Base-by-base conservation (phyloP, 805 yeast genomes). In the Metschnikowia bowlesiae region DNA sequence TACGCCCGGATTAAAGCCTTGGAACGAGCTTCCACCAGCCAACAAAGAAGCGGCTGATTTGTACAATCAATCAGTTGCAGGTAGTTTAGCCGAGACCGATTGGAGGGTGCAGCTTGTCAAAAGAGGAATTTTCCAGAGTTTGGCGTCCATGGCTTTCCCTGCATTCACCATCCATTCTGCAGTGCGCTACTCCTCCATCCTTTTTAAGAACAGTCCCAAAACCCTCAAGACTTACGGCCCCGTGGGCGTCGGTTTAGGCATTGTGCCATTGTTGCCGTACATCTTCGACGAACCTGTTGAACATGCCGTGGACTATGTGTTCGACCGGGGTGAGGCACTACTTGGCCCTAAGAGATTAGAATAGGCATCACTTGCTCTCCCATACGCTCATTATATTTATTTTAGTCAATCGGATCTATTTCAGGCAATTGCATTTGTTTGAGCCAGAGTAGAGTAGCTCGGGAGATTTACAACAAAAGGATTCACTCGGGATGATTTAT, bases 101-200 rank as follows among this genome's bases (percentile, higher is more conserved):
- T 88, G 91, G 89, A 77, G 77, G 57, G 55, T 84, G 48, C 80
- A 78, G 7, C 83, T 78, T 6, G 59, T 84, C 37, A 83, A 87
- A 64, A 78, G 95, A 64, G 90, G 87, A n/a, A 59, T 87, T 28
- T 87, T 87, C 71, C 96, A 87, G 66, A 75, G 85, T 55, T 74
- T 88, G 54, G 96, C 96, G 2, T 82, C 89, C 41, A 88, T 87
- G 94, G 92, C 88, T 13, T 73, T 87, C 39, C 96, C 96, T 8
- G 95, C 95, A 2, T 82, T 87, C 66, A 87, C 96, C 5, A 87
- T 87, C 59, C 96, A 87, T 64, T 76, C 86, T 2, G 72, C 84
- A 5, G 96, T 87, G 38, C 76, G 84, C 56, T 86, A 87, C 62
- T 81, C 89, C 1, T 83, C 88, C 2, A 49, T 70, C 18, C 67